Evolutionary conservation across 2,329 filamentous ascomycete genomes (phyloP), one percentile per base, ranked within the genome.

Genomic region (Botrytis medusae): DNA sequence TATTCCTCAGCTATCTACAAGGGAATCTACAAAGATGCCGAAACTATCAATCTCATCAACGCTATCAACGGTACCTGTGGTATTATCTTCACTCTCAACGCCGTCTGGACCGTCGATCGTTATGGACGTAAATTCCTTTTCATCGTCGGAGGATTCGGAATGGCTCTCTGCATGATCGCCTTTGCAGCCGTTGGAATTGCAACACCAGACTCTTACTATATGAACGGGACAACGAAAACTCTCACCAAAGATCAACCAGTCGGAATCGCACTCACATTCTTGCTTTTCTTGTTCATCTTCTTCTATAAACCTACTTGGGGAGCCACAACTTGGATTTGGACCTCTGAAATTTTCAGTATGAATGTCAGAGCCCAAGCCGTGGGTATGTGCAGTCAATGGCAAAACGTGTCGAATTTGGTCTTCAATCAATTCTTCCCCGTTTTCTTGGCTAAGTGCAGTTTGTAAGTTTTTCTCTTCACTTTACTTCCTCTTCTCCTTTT

Each of bases 1-100:
- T 93, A 93, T 85, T 91, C 88, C 32, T 91, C 90, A n/a, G 87
- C 88, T 77, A 91, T 93, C 79, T 93, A 93, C 84, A 88, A 91
- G 83, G 90, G 91, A 80, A 87, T 93, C 37, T 93, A 91, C 84
- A 85, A 83, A 37, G 85, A 82, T 71, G 83, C 82, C 72, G 83
- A 86, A 68, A 89, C 86, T 34, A 92, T 93, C 80, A 89, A 90
- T 75, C 84, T 93, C 46, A 93, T 93, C 84, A 93, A 93, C 80
- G 91, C 91, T 6, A 84, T 93, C 71, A 93, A 93, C 80, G 91
- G 90, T 59, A 93, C 91, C 9, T 91, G 90, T 76, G 90, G 90
- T 73, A 93, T 93, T 75, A 74, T 93, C 34, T 93, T 93, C 82
- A 93, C 91, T 0, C 84, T 93, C 62, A 93, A 92, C 77, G 91